Conservation (phyloP, 768 basidiomycete species). For the Rhodocollybia butyracea region DNA sequence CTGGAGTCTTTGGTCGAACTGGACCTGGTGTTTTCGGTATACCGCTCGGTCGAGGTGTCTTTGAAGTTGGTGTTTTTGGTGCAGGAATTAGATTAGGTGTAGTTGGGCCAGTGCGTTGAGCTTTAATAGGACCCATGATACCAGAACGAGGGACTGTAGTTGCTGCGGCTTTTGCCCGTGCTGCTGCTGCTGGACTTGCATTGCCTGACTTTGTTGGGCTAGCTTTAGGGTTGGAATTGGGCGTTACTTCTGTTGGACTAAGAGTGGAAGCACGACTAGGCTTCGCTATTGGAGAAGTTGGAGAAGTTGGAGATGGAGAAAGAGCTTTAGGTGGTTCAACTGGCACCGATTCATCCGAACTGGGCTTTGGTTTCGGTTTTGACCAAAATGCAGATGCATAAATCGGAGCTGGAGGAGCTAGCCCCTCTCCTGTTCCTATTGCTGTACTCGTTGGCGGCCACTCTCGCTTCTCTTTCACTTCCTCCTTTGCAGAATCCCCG, state of each 20-base stretch:
- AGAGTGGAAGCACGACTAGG: too few species aligned
- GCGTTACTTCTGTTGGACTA: too few species aligned
- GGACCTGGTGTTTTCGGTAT: slow-evolving; percentile 22
- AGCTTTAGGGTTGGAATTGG: too few species aligned
- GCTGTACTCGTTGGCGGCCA: slow-evolving; percentile 54
- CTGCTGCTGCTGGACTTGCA: not conserved
- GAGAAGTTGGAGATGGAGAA: too few species aligned
- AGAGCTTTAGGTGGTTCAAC: slow-evolving; percentile 10
- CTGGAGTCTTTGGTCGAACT: slow-evolving; percentile 30
- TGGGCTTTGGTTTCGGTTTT: not conserved
- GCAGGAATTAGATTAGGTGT: slow-evolving; percentile 21
- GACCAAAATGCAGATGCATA: slow-evolving; percentile 7
- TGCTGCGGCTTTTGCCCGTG: not conserved
- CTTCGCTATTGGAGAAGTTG: slow-evolving; percentile 11
- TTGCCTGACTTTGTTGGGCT: not conserved
- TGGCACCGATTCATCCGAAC: not conserved
- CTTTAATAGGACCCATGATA: slow-evolving; percentile 12
- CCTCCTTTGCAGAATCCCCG: slow-evolving; percentile 64
- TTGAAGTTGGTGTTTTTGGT: slow-evolving; percentile 18
- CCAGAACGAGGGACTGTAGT: slow-evolving; percentile 13
- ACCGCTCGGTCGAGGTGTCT: slow-evolving; percentile 18
- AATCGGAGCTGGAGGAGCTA: slow-evolving; percentile 4
- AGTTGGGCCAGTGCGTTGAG: slow-evolving; percentile 39
- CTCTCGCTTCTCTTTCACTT: slow-evolving; percentile 68
- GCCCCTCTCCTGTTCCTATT: not conserved